Evolutionary conservation across 768 basidiomycete genomes (phyloP), one percentile per base, ranked within the genome.

Genomic region (Suillus subluteus): DNA sequence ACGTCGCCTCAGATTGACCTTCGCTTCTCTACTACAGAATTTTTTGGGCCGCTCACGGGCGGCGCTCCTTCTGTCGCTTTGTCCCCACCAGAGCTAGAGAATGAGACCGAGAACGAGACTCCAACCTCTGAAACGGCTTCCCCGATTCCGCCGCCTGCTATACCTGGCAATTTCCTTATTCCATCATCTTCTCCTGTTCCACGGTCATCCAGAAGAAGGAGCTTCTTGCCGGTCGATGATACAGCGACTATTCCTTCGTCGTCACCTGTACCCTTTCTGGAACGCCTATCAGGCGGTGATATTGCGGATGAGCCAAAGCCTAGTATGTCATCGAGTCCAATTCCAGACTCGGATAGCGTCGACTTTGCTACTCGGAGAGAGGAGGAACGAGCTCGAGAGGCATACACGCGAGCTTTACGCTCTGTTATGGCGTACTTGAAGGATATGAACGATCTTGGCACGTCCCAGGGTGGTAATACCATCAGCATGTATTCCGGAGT

Each of bases 351-450:
- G 65, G 89, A 89, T 62, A 26, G 56, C 30, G 69, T 73, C 46
- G 83, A 86, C 58, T 78, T 71, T 52, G 48, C 81, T 63, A 75
- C 83, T 63, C 86, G 87, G 44, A 85, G 84, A 64, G 91, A 93
- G 78, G 90, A 91, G 76, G 91, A 92, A 67, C 83, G 88, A 40
- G 85, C 83, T 21, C 83, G 87, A 38, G 91, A 93, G 73, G 84
- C 87, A 38, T 91, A 91, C 74, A 88, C 87, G 72, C 85, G 92
- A 54, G 95, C 94, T 40, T 83, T 99, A 62, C 87, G 93, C 64
- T 92, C 93, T 12, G 88, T 99, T 21, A 96, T 99, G 91, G 94
- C 95, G 8, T 99, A 99, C 78, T 85, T 99, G 23, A 89, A 89
- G 72, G 98, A 99, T 72, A 91, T 99, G 88, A 91, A 96, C 73